Evolutionary conservation across 2,329 filamentous ascomycete genomes (phyloP).

Genomic region (Trichoderma oligosporum): DNA sequence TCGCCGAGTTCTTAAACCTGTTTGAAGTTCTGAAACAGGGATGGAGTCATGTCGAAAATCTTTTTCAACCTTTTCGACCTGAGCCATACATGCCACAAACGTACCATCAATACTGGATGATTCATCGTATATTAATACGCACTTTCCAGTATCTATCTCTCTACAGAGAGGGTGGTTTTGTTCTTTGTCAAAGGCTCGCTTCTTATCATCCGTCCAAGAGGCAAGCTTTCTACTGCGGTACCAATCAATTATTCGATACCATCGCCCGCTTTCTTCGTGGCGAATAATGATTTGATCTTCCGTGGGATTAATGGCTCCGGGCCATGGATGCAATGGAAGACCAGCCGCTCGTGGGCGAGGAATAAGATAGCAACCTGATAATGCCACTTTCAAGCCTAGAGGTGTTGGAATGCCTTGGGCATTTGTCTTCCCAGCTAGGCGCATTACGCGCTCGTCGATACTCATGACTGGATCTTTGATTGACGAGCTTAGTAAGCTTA

Average conservation of each 20-base stretch:
- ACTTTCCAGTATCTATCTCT: slow-evolving; percentile 19
- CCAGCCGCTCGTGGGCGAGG: slow-evolving; percentile 1
- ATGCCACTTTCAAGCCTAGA: slow-evolving; percentile 21
- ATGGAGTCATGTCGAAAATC: not conserved
- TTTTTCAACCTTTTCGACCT: not conserved
- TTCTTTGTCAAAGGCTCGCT: slow-evolving; percentile 17
- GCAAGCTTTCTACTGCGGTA: slow-evolving; percentile 23
- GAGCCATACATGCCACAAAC: slow-evolving; percentile 18
- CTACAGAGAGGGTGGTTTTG: slow-evolving; percentile 21
- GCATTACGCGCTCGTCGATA: slow-evolving; percentile 21
- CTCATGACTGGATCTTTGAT: slow-evolving; percentile 21
- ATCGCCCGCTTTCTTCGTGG: slow-evolving; percentile 16
- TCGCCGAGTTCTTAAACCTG: slow-evolving; percentile 8
- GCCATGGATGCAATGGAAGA: slow-evolving; percentile 23
- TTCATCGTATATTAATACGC: slow-evolving; percentile 20
- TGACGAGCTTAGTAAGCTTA: slow-evolving; percentile 23
- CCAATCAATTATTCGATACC: slow-evolving; percentile 24
- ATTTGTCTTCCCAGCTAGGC: slow-evolving; percentile 7
- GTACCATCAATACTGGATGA: not conserved
- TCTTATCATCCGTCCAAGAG: slow-evolving; percentile 22
- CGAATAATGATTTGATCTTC: slow-evolving; percentile 23
- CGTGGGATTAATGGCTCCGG: slow-evolving; percentile 12
- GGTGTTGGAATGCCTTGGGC: slow-evolving; percentile 21
- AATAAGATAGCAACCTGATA: slow-evolving; percentile 20
- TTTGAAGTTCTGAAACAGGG: not conserved